A percentile compares a stretch with the other conserved stretches of the same genome.
Conservation (phyloP, 1,284 basidiomycete species). For the Leccinum ponderosum region DNA sequence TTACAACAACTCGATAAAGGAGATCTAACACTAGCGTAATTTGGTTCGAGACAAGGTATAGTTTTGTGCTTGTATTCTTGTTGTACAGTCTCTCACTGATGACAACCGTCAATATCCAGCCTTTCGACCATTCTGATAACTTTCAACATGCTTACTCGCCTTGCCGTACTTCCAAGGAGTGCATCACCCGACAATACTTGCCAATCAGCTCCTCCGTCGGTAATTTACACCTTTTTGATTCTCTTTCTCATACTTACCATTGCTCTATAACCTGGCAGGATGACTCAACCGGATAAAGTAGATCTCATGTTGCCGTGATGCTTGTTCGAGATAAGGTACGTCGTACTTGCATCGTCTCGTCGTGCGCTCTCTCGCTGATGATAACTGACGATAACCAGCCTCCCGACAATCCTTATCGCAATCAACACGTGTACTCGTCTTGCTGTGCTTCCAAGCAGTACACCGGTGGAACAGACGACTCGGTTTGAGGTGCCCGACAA, state of each 20-base stretch:
- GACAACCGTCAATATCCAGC: no score
- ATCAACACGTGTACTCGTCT: not conserved
- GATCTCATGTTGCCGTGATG: not conserved
- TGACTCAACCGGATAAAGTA: not conserved
- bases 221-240: no score
- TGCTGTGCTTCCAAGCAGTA: no score
- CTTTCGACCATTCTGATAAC: not conserved
- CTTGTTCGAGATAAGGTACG: not conserved
- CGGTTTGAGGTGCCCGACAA: not conserved
- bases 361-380: no score
- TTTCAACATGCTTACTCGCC: not conserved
- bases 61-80: not conserved
- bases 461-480: not conserved
- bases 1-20: not conserved
- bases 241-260: no score
- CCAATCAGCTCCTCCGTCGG: no score
- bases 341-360: not conserved
- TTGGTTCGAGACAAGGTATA: not conserved
- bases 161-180: no score
- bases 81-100: no score
- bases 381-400: no score
- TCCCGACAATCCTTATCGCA: not conserved
- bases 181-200: no score
- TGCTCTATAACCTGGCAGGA: not conserved
- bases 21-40: not conserved